Evolutionary conservation across 345 rosid species (phyloP), one percentile per base, ranked within the genome.

Genomic region (Eucalyptus tenuipes): DNA sequence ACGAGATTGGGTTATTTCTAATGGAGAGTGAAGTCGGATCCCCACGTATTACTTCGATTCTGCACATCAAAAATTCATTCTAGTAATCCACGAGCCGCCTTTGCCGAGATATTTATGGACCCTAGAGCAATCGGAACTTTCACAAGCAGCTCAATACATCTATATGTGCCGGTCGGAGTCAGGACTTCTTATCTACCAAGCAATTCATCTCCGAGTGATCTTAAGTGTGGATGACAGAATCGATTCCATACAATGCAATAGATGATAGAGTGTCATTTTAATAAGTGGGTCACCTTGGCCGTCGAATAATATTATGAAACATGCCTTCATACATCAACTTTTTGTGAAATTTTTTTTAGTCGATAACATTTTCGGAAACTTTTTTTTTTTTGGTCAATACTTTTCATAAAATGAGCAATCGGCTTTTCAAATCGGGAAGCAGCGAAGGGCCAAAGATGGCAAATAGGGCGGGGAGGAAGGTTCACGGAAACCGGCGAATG

Each of bases 131-230:
- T 15, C 3, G 0, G 0, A 15, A 64, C 40, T 52, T n/a, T n/a
- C 18, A n/a, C 10, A 64, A 64, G 40, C 20, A 64, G 0, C 10
- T 14, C 2, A n/a, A n/a, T n/a, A 14, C 5, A n/a, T 64, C 37
- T 0, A 14, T 4, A 14, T 64, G 75, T 1, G 0, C 2, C 0
- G 2, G 37, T 64, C 5, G 0, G 3, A n/a, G 0, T n/a, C 18
- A 0, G 1, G 18, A 64, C 2, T 64, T 64, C 71, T n/a, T 14
- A n/a, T 10, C 10, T 5, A 64, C 7, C 37, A 33, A 64, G 2
- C 40, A n/a, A n/a, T 27, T 59, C 31, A 59, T 6, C 0, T 12
- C 0, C 4, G 0, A 59, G 31, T 13, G 15, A 59, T 18, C 57
- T 18, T 52, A 52, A 52, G 4, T 7, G 10, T 52, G 2, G 10